Evolutionary conservation across 139 green algal genomes (phyloP).

Genomic region (Tetraselmis striata): DNA sequence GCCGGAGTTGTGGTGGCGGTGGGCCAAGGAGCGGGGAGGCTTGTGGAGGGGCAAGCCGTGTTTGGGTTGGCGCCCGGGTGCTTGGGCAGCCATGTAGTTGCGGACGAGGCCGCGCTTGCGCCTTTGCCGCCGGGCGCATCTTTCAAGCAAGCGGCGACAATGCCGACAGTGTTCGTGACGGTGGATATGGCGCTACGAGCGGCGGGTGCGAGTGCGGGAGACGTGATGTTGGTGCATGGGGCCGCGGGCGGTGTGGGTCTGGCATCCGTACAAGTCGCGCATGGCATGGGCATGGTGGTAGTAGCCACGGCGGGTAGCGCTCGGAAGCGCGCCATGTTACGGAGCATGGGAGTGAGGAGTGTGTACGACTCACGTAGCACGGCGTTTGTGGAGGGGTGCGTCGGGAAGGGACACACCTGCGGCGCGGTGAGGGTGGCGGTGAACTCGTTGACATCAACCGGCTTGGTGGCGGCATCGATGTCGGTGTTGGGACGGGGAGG

Average conservation of each 20-base stretch:
- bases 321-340: constrained; percentile 59
- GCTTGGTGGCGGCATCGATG: constrained; percentile 65
- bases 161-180: constrained; percentile 26
- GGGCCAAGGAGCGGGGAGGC: constrained; percentile 10
- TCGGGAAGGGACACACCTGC: too few species aligned
- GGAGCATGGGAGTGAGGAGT: constrained; percentile 34
- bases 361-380: constrained; percentile 55
- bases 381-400: constrained; percentile 36
- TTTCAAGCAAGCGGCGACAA: constrained; percentile 65
- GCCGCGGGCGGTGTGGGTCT: constrained; percentile 62
- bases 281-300: constrained; percentile 26
- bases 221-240: constrained; percentile 49
- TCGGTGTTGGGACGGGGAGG: constrained; percentile 45
- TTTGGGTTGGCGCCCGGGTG: constrained; percentile 73
- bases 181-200: constrained; percentile 13
- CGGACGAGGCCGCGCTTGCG: constrained; percentile 27
- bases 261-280: constrained; percentile 51
- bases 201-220: constrained; percentile 14
- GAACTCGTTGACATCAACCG: constrained; percentile 82
- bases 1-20: constrained; percentile 63
- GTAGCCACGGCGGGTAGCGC: constrained; percentile 66
- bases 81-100: constrained; percentile 52
- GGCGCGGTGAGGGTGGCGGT: constrained; percentile 56
- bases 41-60: constrained; percentile 47
- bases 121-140: constrained; percentile 49